phyloP scores from a whole-genome alignment of 192 early-diverging fungal species.

The Coemansia sp. region DNA sequence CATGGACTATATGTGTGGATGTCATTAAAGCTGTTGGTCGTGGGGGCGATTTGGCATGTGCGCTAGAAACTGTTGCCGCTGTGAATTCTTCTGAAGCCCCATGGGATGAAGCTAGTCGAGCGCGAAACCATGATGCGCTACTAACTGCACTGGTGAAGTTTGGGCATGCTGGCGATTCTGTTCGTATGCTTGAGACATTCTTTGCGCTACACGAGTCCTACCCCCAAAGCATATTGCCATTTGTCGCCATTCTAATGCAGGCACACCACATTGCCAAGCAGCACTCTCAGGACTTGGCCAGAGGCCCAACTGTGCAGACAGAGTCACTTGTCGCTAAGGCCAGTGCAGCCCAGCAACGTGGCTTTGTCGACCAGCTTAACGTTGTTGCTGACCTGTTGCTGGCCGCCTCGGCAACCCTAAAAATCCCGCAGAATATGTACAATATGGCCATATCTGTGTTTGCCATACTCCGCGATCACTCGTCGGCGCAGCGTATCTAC shows the following conservation, averaged over 20 bases:
- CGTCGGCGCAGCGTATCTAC: conserved; percentile 25
- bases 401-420: not conserved
- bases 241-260: conserved; percentile 9
- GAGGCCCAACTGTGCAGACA: not conserved
- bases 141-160: not conserved
- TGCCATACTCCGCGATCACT: conserved; percentile 23
- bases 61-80: not conserved
- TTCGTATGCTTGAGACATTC: conserved; percentile 21
- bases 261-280: conserved; percentile 14
- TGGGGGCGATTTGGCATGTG: not conserved
- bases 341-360: not conserved
- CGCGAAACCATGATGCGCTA: not conserved
- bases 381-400: conserved; percentile 5
- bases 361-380: conserved; percentile 7
- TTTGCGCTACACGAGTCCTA: not conserved
- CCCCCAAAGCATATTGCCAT: conserved; percentile 9
- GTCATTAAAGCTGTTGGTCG: conserved; percentile 24
- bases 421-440: conserved; percentile 31
- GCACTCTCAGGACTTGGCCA: not conserved
- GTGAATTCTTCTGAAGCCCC: not conserved
- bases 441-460: conserved; percentile 34
- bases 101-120: not conserved
- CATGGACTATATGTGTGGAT: conserved; percentile 22
- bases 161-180: not conserved
- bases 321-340: not conserved